Evolutionary conservation across 2,329 filamentous ascomycete genomes (phyloP), one percentile per base, ranked within the genome.

Genomic region (Talaromyces marneffei): DNA sequence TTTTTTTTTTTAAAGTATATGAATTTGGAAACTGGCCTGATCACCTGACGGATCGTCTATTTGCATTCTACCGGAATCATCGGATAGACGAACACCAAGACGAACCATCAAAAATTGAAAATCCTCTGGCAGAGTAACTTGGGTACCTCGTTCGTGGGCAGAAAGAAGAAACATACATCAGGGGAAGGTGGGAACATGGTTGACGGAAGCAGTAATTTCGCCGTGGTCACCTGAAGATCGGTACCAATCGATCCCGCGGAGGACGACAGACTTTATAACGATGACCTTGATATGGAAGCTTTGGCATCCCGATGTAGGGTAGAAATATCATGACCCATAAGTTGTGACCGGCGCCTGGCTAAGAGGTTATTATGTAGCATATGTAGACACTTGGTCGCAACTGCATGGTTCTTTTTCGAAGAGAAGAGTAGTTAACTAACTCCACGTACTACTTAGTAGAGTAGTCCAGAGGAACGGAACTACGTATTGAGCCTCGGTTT

Each of bases 401-500:
- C n/a, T n/a, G n/a, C n/a, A n/a, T n/a, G n/a, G n/a, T n/a, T n/a
- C n/a, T n/a, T n/a, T n/a, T n/a, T n/a, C n/a, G n/a, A n/a, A n/a
- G n/a, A n/a, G n/a, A n/a, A n/a, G n/a, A n/a, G n/a, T n/a, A n/a
- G n/a, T n/a, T n/a, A n/a, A n/a, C n/a, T n/a, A n/a, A n/a, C n/a
- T n/a, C n/a, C n/a, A n/a, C n/a, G n/a, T 40, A n/a, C 37, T 44
- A 16, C 20, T 10, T 16, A 5, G 14, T 39, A 14, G 39, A 20
- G 1, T n/a, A 16, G 35, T 37, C 35, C 18, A 9, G 39, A 42
- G 9, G 42, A 7, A 27, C 25, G 6, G 25, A 29, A 7, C 37
- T n/a, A n/a, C n/a, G n/a, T n/a, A n/a, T 50, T 50, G 46, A 50
- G 31, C 46, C 46, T 50, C 46, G 46, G 46, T 50, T 52, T 52